Evolutionary conservation across 441 rosid species (phyloP), one percentile per base, ranked within the genome.

Genomic region (Gossypium trilobum): DNA sequence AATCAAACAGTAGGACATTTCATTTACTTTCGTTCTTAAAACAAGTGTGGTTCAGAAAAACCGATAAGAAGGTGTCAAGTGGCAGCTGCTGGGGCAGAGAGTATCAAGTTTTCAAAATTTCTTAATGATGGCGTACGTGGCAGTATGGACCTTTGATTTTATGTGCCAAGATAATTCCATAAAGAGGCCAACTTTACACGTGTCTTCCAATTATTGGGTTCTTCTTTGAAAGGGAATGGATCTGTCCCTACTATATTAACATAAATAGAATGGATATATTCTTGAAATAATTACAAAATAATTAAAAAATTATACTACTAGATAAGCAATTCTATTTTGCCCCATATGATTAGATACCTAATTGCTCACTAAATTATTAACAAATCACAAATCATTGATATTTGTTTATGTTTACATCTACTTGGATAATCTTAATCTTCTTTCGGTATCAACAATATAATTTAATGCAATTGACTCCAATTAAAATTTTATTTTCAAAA

Each of bases 111-210:
- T 33, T 33, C 39, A 33, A 5, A 33, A 5, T 33, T 33, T 33
- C 39, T 33, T 33, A 33, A 33, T 33, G 39, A 33, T 33, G 39
- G 8, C 39, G 1, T 33, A 33, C 39, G 39, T 33, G 39, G 39
- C 39, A 33, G 8, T 33, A 33, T 33, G 39, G 8, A 50, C 55
- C 20, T 14, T 51, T 51, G 56, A 51, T 4, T 51, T 14, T 51
- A 16, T 16, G 20, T 51, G 8, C 56, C 22, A 51, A 16, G 22
- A 16, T 17, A 51, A 16, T 16, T 51, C 13, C 83, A 63, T 75
- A 2, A 0, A 55, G 51, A 31, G 66, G 14, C 44, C 3, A 61
- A 36, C 5, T 2, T 5, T 69, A 78, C 79, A 77, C 81, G 82
- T 71, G 82, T 72, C 57, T 7, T 0, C 9, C 17, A 0, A 19